Evolutionary conservation across 2,329 filamentous ascomycete genomes (phyloP).

Genomic region (Hymenoscyphus repandus): DNA sequence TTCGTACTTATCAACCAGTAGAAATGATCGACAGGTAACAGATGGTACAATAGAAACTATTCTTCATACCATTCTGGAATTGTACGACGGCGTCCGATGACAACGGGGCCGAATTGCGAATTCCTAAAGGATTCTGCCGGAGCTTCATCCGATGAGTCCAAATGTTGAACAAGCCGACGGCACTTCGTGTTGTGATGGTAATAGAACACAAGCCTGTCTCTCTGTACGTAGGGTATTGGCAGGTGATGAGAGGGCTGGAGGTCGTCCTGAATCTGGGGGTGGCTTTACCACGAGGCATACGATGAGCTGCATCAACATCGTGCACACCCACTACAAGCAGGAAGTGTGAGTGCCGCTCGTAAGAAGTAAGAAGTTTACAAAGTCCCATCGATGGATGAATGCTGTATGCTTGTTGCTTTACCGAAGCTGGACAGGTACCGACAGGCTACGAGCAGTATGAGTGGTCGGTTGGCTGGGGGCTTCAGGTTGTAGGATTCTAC

Average conservation of each 20-base stretch:
- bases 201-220: background rate
- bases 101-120: background rate
- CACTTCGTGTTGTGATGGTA: background rate
- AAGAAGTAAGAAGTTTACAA: too few relatives aligned
- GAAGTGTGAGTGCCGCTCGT: too few relatives aligned
- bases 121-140: background rate
- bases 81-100: background rate
- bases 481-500: too few relatives aligned
- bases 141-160: background rate
- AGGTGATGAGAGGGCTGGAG: background rate
- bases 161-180: too few relatives aligned
- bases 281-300: background rate
- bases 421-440: too few relatives aligned
- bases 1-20: background rate
- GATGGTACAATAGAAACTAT: background rate
- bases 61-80: too few relatives aligned
- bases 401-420: too few relatives aligned
- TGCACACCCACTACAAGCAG: background rate
- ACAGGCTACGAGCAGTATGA: too few relatives aligned
- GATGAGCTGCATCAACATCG: background rate
- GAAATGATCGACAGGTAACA: background rate
- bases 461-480: too few relatives aligned
- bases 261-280: constrained; percentile 1
- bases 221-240: background rate
- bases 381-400: too few relatives aligned